These are phyloP conservation scores for Populus ilicifolia DNA, from an alignment of 345 rosid genomes.

Conservation along the genomic window DNA sequence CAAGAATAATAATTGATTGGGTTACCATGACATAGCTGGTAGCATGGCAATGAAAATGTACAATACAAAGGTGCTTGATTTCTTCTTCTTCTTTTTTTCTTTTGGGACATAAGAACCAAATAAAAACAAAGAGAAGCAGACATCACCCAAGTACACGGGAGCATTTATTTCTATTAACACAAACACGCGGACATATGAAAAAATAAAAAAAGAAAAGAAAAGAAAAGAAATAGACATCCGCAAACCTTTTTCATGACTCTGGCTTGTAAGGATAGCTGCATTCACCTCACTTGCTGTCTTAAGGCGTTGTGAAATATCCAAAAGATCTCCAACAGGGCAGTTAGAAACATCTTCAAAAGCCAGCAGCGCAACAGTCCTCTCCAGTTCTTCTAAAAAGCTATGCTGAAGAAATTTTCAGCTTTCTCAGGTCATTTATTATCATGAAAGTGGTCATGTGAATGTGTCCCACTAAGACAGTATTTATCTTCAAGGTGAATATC, in stretches of 20 bases:
- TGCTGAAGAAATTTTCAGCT: constrained; percentile 28
- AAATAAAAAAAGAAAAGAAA: neutral
- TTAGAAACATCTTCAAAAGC: constrained; percentile 87
- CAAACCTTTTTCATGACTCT: constrained; percentile 93
- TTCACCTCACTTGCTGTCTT: constrained; percentile 96
- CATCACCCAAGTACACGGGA: neutral
- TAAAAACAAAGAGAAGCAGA: neutral
- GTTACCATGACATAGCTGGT: neutral
- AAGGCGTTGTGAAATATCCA: constrained; percentile 85
- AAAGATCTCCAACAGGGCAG: constrained; percentile 84
- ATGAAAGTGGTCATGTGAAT: neutral
- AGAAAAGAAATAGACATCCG: neutral
- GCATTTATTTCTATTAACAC: neutral
- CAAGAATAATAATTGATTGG: neutral
- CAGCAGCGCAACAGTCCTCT: constrained; percentile 82
- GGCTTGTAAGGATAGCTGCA: constrained; percentile 97
- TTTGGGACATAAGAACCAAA: neutral
- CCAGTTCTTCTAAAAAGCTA: constrained; percentile 90
- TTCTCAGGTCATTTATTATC: neutral
- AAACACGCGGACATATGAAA: neutral
- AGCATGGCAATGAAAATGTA: no score
- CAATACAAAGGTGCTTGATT: neutral
- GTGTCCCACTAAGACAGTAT: neutral
- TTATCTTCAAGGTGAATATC: neutral
- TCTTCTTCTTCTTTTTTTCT: neutral